A percentile compares a stretch with the other conserved stretches of the same genome.
phyloP scores from a whole-genome alignment of 2,329 filamentous ascomycete genomes.

The Cordyceps fumosorosea region DNA sequence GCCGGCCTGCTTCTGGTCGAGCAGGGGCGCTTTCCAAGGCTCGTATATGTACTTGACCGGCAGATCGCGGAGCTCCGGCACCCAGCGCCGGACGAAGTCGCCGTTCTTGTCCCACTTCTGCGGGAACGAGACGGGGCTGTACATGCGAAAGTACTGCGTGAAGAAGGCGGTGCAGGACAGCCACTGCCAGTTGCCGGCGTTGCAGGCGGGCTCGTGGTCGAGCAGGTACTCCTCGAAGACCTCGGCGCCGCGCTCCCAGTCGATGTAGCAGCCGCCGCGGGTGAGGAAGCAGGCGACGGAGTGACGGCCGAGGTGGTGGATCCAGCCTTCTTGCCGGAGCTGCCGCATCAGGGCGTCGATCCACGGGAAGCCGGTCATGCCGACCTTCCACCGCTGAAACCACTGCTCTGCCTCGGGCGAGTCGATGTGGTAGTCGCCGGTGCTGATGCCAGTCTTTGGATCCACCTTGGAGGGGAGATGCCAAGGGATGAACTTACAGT shows the following conservation, averaged over 20 bases:
- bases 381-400: slow-evolving; percentile 63
- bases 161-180: slow-evolving; percentile 70
- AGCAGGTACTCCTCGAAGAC: slow-evolving; percentile 72
- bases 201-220: slow-evolving; percentile 69
- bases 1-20: slow-evolving; percentile 62
- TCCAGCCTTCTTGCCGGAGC: slow-evolving; percentile 65
- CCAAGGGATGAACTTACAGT: slow-evolving; percentile 73
- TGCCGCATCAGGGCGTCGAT: slow-evolving; percentile 78
- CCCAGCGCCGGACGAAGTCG: slow-evolving; percentile 54
- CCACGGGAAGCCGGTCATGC: slow-evolving; percentile 70
- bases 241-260: slow-evolving; percentile 72
- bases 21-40: slow-evolving; percentile 66
- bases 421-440: slow-evolving; percentile 59
- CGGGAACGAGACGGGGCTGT: slow-evolving; percentile 64
- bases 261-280: slow-evolving; percentile 68
- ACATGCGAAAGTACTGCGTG: slow-evolving; percentile 63
- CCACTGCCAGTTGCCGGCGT: slow-evolving; percentile 75
- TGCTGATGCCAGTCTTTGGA: slow-evolving; percentile 38
- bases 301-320: slow-evolving; percentile 71
- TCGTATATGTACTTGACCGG: slow-evolving; percentile 70
- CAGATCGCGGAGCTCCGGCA: slow-evolving; percentile 58
- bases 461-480: slow-evolving; percentile 59
- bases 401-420: slow-evolving; percentile 53
- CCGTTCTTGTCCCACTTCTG: slow-evolving; percentile 71
- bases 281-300: slow-evolving; percentile 78